Percentiles rank a stretch among this genome's conserved stretches.
These are phyloP conservation scores for Dothideomycetes sp. DNA, from an alignment of 2,329 filamentous ascomycete genomes.

Conservation along the genomic window DNA sequence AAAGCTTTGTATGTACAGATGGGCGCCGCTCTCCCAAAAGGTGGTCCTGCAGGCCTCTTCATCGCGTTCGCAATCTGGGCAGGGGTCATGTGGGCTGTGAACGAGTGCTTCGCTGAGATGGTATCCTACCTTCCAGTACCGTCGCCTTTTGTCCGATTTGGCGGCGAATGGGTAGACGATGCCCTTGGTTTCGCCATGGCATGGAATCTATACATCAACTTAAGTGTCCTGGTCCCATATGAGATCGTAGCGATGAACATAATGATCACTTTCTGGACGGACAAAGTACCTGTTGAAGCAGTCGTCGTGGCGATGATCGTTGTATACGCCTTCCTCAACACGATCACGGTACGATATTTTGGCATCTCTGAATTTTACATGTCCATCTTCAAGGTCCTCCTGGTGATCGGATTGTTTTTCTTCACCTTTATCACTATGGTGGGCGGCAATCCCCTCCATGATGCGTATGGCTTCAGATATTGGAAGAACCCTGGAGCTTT, in stretches of 20 bases:
- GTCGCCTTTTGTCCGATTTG: slow-evolving; percentile 26
- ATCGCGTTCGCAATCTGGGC: slow-evolving; percentile 30
- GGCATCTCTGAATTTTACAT: slow-evolving; percentile 44
- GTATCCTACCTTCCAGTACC: slow-evolving; percentile 7
- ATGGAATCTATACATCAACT: slow-evolving; percentile 40
- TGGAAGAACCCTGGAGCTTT: slow-evolving; percentile 31
- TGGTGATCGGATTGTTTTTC: slow-evolving; percentile 37
- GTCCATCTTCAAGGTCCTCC: slow-evolving; percentile 39
- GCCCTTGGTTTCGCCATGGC: slow-evolving; percentile 43
- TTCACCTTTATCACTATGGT: slow-evolving; percentile 31
- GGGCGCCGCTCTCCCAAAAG: slow-evolving; percentile 17
- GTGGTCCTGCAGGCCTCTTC: slow-evolving; percentile 36
- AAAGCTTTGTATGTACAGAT: slow-evolving; percentile 12
- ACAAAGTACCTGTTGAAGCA: slow-evolving; percentile 15
- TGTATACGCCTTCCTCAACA: slow-evolving; percentile 29
- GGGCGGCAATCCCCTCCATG: slow-evolving; percentile 25
- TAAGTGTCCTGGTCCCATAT: slow-evolving; percentile 36
- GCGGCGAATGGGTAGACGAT: slow-evolving; percentile 48
- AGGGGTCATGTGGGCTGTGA: slow-evolving; percentile 17
- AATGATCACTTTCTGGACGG: slow-evolving; percentile 13
- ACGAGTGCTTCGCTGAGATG: slow-evolving; percentile 10
- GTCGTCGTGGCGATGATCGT: slow-evolving; percentile 12
- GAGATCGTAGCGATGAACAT: slow-evolving; percentile 27
- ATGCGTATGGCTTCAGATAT: slow-evolving; percentile 36
- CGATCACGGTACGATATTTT: slow-evolving; percentile 37